Evolutionary conservation across 2,329 filamentous ascomycete species (phyloP).

Genomic region (Colletotrichum endophyticum): DNA sequence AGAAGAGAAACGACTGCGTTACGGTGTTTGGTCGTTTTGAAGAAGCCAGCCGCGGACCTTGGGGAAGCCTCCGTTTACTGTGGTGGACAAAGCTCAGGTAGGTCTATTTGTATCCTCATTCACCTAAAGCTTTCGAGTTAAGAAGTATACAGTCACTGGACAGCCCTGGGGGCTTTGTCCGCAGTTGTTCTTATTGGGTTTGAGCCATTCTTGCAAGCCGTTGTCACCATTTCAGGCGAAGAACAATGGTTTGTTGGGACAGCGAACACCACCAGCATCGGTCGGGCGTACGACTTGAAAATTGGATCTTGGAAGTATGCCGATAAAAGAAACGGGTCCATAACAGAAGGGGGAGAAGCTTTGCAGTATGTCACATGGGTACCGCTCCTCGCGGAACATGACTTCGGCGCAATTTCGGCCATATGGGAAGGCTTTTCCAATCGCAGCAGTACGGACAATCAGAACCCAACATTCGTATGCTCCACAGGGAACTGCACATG

Average conservation of each 20-base stretch:
- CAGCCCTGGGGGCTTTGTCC: background rate
- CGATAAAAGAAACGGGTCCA: too few relatives aligned
- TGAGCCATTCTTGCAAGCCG: background rate
- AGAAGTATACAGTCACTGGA: too few relatives aligned
- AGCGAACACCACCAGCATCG: too few relatives aligned
- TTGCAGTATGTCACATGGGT: too few relatives aligned
- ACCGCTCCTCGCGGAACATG: too few relatives aligned
- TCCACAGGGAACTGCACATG: background rate
- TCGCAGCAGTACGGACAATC: background rate
- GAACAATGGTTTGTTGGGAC: too few relatives aligned
- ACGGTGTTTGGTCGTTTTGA: background rate
- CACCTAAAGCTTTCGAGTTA: too few relatives aligned
- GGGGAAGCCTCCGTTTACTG: background rate
- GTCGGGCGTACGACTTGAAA: too few relatives aligned
- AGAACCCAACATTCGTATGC: background rate
- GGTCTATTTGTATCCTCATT: too few relatives aligned
- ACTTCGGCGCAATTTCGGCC: background rate
- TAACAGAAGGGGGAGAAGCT: too few relatives aligned
- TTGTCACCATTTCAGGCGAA: background rate
- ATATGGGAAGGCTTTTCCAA: background rate
- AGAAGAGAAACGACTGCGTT: background rate
- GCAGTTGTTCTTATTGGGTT: background rate
- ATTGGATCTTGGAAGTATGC: too few relatives aligned
- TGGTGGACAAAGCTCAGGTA: background rate
- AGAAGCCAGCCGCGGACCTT: background rate